Evolutionary conservation across 495 filamentous ascomycete species (phyloP).

Genomic region (Xylaria scruposa): DNA sequence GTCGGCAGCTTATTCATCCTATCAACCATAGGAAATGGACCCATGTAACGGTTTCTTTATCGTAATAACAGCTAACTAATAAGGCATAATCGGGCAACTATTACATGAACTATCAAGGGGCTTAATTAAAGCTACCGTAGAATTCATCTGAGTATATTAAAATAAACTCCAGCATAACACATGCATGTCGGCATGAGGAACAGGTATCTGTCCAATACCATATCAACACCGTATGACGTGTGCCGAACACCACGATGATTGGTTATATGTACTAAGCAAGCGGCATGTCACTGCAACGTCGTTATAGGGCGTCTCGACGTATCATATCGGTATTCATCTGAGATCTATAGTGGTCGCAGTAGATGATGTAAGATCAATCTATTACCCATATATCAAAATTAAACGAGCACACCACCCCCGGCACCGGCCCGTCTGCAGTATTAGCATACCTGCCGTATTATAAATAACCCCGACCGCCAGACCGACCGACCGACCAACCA

Average conservation of each 20-base stretch:
- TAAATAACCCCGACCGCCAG: not conserved
- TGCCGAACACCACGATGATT: not conserved
- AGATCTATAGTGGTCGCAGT: not conserved
- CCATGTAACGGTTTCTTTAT: no score
- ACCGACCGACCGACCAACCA: not conserved
- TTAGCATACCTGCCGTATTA: not conserved
- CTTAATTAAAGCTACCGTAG: not conserved
- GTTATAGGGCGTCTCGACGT: no score
- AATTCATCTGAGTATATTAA: not conserved
- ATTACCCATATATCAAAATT: not conserved
- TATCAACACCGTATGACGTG: not conserved
- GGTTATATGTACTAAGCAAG: not conserved
- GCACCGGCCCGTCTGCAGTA: not conserved
- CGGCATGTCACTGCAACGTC: not conserved
- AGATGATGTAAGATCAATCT: slow-evolving; percentile 1
- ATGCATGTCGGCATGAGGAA: not conserved
- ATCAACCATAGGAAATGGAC: no score
- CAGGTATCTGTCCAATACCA: not conserved
- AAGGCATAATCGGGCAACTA: no score
- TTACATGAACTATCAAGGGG: not conserved
- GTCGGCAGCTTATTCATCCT: no score
- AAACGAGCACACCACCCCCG: not conserved
- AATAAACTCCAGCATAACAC: not conserved
- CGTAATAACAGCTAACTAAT: no score
- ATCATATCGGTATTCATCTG: not conserved